Base-by-base conservation (phyloP, 805 yeast species). In the Yamadazyma nakazawae region DNA sequence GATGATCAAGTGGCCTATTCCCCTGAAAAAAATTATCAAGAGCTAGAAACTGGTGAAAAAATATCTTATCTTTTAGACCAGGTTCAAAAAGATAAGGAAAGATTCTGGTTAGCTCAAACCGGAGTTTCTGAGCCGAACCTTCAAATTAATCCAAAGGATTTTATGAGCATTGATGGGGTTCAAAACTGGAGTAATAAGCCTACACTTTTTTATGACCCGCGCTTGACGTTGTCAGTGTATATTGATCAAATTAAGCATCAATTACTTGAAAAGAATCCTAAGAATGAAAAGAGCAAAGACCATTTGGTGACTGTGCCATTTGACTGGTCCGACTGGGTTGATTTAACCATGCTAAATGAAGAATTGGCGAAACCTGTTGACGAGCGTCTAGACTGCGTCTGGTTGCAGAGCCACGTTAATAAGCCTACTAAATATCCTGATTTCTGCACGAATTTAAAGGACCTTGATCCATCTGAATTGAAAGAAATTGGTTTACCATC, bases 321-420 rank as follows among this genome's bases (percentile, higher is more conserved):
- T 54, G 69, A 73, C 38, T 79, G 83, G 83, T 64, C 70, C 14
- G 83, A 79, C 52, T 79, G 82, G 82, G 74, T 74, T 3, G 82
- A 79, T 56, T 54, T 78, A 42, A 63, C 78, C 2, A 50, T 56
- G 30, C 55, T 78, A 34, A 73, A 77, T 49, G 54, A 55, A 18
- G 61, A 63, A 30, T 49, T 60, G 39, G 24, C 42, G 28, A 56
- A 56, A 44, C 64, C 65, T 3, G 34, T 56, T 26, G 51, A 50
- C 24, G 51, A 58, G 38, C 45, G 60, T 13, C 37, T 53, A 18
- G 51, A 49, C 17, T 66, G 71, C 46, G 56, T 54, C 47, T 62
- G 25, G 37, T 51, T 54, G 31, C 52, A 62, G 13, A 32, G 47
- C 16, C 25, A 39, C 14, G 52, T 52, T 21, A 55, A 55, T 26